These are phyloP conservation scores for Tuber microsphaerosporum DNA, from an alignment of 495 filamentous ascomycete genomes.

Conservation along the genomic window DNA sequence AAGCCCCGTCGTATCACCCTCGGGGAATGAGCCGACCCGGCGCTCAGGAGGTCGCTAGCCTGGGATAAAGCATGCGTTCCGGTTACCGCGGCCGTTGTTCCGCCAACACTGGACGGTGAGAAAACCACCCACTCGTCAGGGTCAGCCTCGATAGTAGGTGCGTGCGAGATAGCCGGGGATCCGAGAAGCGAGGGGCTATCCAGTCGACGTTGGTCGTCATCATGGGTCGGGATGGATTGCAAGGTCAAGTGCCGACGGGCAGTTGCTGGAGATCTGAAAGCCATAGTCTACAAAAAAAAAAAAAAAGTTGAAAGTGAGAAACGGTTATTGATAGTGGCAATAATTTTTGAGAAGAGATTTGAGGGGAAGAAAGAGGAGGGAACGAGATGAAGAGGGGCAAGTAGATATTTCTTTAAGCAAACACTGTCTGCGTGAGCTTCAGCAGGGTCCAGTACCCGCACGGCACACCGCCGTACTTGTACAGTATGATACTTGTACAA, in stretches of 20 bases:
- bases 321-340: neutral
- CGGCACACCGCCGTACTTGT: neutral
- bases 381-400: neutral
- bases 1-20: constrained; percentile 46
- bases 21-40: constrained; percentile 53
- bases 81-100: constrained; percentile 64
- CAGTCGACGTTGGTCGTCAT: constrained; percentile 15
- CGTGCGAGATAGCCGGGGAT: constrained; percentile 14
- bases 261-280: constrained; percentile 24
- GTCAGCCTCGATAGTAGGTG: constrained; percentile 45
- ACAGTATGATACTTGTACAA: neutral
- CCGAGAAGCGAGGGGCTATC: constrained; percentile 23
- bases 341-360: neutral
- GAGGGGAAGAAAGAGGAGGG: neutral
- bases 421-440: neutral
- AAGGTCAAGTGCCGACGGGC: constrained; percentile 28
- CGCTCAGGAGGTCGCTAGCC: constrained; percentile 77
- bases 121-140: constrained; percentile 96
- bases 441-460: neutral
- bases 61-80: constrained; percentile 66
- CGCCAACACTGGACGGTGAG: constrained; percentile 61
- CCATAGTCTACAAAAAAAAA: constrained; percentile 12
- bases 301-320: neutral
- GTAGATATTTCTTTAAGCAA: neutral
- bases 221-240: constrained; percentile 24